Evolutionary conservation across 2,329 filamentous ascomycete species (phyloP).

Genomic region (Aschersonia sp.): DNA sequence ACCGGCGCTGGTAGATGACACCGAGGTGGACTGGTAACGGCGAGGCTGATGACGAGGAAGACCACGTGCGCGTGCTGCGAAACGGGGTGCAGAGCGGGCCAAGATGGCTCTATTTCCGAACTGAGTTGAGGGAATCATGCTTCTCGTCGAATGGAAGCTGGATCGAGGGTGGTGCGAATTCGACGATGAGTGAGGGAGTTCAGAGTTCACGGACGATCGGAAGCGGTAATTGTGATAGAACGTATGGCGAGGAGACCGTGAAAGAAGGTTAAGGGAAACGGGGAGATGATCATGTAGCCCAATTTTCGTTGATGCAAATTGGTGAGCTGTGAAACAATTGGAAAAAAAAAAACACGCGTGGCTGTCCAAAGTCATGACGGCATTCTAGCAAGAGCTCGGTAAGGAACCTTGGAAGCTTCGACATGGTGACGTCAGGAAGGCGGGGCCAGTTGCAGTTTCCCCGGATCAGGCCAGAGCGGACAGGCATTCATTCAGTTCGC

Average conservation of each 20-base stretch:
- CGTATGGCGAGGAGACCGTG: no score
- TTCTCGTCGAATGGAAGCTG: background rate
- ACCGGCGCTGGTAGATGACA: conserved; percentile 9
- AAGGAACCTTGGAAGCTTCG: background rate
- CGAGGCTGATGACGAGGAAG: conserved; percentile 9
- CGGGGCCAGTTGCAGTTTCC: background rate
- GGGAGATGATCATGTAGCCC: no score
- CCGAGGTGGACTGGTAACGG: conserved; percentile 27
- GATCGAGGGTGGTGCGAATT: background rate
- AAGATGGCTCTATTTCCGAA: conserved; percentile 10
- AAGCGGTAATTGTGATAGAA: background rate
- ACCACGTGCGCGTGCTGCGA: conserved; percentile 9
- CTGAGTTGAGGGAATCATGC: conserved; percentile 17
- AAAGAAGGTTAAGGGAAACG: background rate
- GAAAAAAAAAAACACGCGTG: background rate
- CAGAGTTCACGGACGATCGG: background rate
- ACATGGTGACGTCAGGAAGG: conserved; percentile 2
- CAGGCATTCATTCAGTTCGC: no score
- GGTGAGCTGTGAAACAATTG: background rate
- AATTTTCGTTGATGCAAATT: background rate
- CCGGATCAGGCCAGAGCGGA: no score
- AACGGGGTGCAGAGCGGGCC: conserved; percentile 12
- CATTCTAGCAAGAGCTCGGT: background rate
- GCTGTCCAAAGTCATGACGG: conserved; percentile 2
- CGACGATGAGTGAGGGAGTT: background rate